Evolutionary conservation across 108 stramenopile species (phyloP), one percentile per base, ranked within the genome.

Genomic region (Cylindrotheca fusiformis): DNA sequence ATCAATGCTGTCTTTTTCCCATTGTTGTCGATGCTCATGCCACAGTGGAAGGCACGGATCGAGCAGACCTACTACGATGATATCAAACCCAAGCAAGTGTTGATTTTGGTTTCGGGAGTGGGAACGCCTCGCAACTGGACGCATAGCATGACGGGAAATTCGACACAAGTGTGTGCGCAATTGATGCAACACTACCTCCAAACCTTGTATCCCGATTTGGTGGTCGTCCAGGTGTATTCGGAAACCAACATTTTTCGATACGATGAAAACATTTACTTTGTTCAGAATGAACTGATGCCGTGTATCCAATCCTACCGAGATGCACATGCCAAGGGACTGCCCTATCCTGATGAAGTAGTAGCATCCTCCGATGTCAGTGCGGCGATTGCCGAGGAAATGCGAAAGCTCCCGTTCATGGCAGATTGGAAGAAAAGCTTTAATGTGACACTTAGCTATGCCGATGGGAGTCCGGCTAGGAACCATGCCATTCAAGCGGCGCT

Each of bases 201-300:
- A 14, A 56, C 65, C 5, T 52, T 86, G 2, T 86, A 81, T 53
- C 89, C 93, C 0, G 89, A 88, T 31, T 60, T 95, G 22, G 69
- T 77, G 0, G 90, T 94, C 8, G 83, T 92, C 12, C 70, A 81
- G 41, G 74, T 96, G 20, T 90, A 96, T 67, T 96, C 95, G 4
- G 65, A 80, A 26, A 84, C 87, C n/a, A 91, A 97, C 54, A 81
- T 97, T 33, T 96, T 97, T 64, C 86, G 97, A 12, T 99, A 96
- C 63, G 97, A 97, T 56, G 96, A 97, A 56, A 99, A 99, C 69
- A 95, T 97, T 23, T 55, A 69, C 2, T 99, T 99, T 61, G 94
- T 94, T n/a, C 89, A 95, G 48, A 63, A 79, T 24, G 93, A 94
- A 57, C 83, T 97, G 6, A 64, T 94, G 63, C 96, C 97, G 0